Percentiles rank a stretch among this genome's conserved stretches.
These are phyloP conservation scores for Mycena latifolia DNA, from an alignment of 768 basidiomycete species.

Conservation along the genomic window DNA sequence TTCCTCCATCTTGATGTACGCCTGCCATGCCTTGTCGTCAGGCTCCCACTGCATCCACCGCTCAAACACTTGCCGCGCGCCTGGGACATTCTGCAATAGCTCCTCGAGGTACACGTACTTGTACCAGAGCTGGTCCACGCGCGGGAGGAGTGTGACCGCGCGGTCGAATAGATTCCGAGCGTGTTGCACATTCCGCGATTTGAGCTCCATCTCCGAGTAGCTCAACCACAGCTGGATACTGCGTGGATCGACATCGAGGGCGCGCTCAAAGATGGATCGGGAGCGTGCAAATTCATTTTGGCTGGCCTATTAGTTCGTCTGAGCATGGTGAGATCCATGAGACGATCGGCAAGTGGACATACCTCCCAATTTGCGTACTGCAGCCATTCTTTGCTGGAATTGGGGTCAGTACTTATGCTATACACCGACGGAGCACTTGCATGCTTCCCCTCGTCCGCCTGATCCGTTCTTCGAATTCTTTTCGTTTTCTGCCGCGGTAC, in stretches of 20 bases:
- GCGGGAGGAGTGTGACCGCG: constrained; percentile 95
- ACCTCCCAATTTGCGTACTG: constrained; percentile 92
- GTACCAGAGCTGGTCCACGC: constrained; percentile 99
- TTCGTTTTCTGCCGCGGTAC: constrained; percentile 91
- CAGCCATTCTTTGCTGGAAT: constrained; percentile 83
- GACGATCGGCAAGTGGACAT: constrained; percentile 34
- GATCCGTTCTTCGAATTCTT: constrained; percentile 94
- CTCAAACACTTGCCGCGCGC: constrained; percentile 97
- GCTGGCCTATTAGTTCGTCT: constrained; percentile 68
- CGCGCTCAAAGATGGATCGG: constrained; percentile 95
- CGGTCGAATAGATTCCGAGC: constrained; percentile 97
- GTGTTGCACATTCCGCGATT: constrained; percentile 97
- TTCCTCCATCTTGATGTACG: constrained; percentile 98
- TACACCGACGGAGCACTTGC: constrained; percentile 46
- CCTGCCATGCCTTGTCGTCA: constrained; percentile 99
- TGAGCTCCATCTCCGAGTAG: constrained; percentile 98
- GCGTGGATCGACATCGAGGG: constrained; percentile 94
- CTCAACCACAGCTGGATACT: constrained; percentile 93
- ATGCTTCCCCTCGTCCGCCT: constrained; percentile 84
- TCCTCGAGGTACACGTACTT: constrained; percentile 99
- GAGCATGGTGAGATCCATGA: constrained; percentile 6
- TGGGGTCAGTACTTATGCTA: constrained; percentile 18
- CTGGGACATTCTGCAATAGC: constrained; percentile 94
- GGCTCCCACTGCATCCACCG: constrained; percentile 99
- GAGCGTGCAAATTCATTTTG: constrained; percentile 98